Base-by-base conservation (phyloP, 2,329 filamentous ascomycete genomes). In the Clonostachys byssicola region DNA sequence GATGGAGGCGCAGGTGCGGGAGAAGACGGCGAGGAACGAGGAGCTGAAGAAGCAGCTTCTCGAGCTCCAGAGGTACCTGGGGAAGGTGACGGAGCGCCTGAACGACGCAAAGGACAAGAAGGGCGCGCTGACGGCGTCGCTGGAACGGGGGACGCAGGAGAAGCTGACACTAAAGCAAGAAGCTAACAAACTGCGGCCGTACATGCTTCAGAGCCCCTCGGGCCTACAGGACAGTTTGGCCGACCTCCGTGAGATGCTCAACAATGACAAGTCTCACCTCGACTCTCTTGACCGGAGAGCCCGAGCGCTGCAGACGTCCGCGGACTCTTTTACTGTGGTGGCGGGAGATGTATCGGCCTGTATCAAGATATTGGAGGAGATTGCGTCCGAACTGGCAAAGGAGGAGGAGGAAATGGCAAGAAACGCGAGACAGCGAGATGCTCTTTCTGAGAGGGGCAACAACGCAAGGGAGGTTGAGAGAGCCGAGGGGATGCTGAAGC, bases 401-500 rank as follows among this genome's bases (percentile, higher is more conserved):
- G 92, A 97, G 66, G 92, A 97, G 42, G 92, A 97, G 49, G 92
- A 96, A 65, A 82, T 89, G 56, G 79, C 84, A 9, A 83, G 88
- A 51, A 92, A 92, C 47, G 78, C 85, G 10, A 83, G 85, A 60
- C 92, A 96, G 61, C 80, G 87, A 47, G 94, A 99, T 55, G 89
- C 89, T 3, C 80, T 99, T 6, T 86, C 88, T 3, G 92, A 96
- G 62, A 81, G 90, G 49, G 88, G 88, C 43, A 95, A 94, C 57
- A 95, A 89, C 58, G 91, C 95, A 16, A 83, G 89, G 51, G 92
- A 97, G 64, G 88, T 97, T 5, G 94, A 97, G 65, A 80, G 92
- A 49, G 88, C 89, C 16, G 92, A 97, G 71, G 80, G 84, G 16
- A 75, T 96, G 54, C 74, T 97, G 50, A 83, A 89, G 61, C 83